phyloP scores from a whole-genome alignment of 148 eudicot genomes.

The Heliosperma pusillum region DNA sequence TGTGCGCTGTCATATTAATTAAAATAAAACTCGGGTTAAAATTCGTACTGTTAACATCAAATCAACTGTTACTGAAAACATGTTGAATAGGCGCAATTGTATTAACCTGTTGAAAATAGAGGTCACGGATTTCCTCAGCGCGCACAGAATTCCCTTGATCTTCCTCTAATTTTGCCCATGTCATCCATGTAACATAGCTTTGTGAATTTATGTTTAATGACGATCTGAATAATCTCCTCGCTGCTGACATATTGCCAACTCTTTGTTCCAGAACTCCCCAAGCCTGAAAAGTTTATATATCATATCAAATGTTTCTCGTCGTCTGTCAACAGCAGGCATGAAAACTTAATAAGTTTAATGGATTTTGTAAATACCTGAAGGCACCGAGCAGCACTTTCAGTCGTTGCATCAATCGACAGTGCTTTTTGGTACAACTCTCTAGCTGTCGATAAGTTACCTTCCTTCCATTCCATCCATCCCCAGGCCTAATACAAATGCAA shows the following conservation, averaged over 20 bases:
- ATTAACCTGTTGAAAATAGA: conserved; percentile 90
- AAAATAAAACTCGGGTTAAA: no score
- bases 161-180: conserved; percentile 95
- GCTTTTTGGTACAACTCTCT: conserved; percentile 78
- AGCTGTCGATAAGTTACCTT: conserved; percentile 77
- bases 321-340: neutral
- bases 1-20: conserved; percentile 72
- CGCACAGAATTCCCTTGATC: conserved; percentile 83
- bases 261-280: conserved; percentile 98
- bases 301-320: neutral
- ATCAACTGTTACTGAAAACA: neutral
- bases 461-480: conserved; percentile 99
- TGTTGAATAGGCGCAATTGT: neutral
- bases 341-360: no score
- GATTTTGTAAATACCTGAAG: conserved; percentile 81
- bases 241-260: conserved; percentile 86
- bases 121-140: conserved; percentile 95
- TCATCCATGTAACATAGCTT: conserved; percentile 98
- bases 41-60: neutral
- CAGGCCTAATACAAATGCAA: conserved; percentile 55
- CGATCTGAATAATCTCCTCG: conserved; percentile 83
- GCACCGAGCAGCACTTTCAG: conserved; percentile 94
- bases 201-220: conserved; percentile 87
- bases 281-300: conserved; percentile 45
- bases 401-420: conserved; percentile 59